Evolutionary conservation across 345 rosid genomes (phyloP).

Genomic region (Corymbia maculata): DNA sequence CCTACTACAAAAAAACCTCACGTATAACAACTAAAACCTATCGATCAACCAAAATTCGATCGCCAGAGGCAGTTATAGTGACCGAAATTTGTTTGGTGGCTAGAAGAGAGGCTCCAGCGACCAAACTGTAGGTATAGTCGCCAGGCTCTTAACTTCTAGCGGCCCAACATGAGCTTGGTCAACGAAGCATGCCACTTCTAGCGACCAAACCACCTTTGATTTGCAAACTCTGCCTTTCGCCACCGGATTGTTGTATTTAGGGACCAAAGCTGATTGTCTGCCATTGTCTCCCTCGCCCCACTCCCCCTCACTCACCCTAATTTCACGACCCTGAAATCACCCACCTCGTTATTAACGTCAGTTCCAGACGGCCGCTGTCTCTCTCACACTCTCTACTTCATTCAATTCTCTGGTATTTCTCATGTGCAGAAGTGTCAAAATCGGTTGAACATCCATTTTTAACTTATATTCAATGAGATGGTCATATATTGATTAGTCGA

Average conservation of each 20-base stretch:
- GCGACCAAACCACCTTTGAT: neutral
- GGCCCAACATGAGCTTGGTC: neutral
- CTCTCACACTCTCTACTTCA: neutral
- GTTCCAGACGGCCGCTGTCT: neutral
- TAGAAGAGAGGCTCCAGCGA: neutral
- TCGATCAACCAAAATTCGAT: neutral
- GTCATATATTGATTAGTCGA: too few species aligned
- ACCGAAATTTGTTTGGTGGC: neutral
- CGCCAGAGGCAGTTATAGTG: neutral
- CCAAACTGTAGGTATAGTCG: neutral
- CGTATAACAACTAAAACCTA: too few species aligned
- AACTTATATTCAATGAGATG: too few species aligned
- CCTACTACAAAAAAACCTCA: too few species aligned
- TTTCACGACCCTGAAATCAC: neutral
- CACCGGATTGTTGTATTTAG: neutral
- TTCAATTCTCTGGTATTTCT: neutral
- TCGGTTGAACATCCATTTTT: neutral
- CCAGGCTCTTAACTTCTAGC: neutral
- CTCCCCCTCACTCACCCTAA: neutral
- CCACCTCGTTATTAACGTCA: neutral
- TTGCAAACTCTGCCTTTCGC: neutral
- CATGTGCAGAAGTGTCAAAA: neutral
- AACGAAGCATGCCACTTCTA: neutral
- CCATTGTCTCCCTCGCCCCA: neutral
- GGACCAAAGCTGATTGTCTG: neutral